Conservation (phyloP, 2,329 filamentous ascomycete genomes). For the Byssoonygena ceratinophila region DNA sequence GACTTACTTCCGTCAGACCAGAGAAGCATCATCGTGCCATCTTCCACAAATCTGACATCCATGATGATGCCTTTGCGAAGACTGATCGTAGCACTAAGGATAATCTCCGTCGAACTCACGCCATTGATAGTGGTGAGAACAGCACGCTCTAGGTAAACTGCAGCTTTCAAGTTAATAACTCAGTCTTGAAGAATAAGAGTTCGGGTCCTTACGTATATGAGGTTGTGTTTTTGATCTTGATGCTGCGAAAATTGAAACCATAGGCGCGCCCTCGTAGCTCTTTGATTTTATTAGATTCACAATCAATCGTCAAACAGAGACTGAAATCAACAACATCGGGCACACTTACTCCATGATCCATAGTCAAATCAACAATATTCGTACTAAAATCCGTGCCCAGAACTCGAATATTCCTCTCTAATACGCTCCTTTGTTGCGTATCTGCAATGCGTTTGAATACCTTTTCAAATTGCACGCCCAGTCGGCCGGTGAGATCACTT, state of each 20-base stretch:
- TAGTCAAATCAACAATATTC: slow-evolving; percentile 45
- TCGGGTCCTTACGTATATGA: slow-evolving; percentile 23
- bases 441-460: slow-evolving; percentile 60
- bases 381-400: slow-evolving; percentile 34
- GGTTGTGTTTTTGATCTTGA: slow-evolving; percentile 27
- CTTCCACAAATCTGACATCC: slow-evolving; percentile 59
- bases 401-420: slow-evolving; percentile 50
- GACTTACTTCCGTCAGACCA: slow-evolving; percentile 32
- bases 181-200: background rate
- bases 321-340: background rate
- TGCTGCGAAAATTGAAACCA: slow-evolving; percentile 28
- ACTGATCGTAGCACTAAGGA: slow-evolving; percentile 25
- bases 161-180: background rate
- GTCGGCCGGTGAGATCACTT: slow-evolving; percentile 52
- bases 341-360: slow-evolving; percentile 42
- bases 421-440: slow-evolving; percentile 56
- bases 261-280: slow-evolving; percentile 20
- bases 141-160: slow-evolving; percentile 51
- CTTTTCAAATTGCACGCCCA: slow-evolving; percentile 48
- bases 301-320: background rate
- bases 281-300: slow-evolving; percentile 15
- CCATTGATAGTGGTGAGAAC: slow-evolving; percentile 47
- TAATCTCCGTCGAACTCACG: slow-evolving; percentile 42
- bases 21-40: slow-evolving; percentile 51
- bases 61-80: slow-evolving; percentile 32